Conservation (phyloP, 2,329 filamentous ascomycete species). For the Colletotrichum paranaense region DNA sequence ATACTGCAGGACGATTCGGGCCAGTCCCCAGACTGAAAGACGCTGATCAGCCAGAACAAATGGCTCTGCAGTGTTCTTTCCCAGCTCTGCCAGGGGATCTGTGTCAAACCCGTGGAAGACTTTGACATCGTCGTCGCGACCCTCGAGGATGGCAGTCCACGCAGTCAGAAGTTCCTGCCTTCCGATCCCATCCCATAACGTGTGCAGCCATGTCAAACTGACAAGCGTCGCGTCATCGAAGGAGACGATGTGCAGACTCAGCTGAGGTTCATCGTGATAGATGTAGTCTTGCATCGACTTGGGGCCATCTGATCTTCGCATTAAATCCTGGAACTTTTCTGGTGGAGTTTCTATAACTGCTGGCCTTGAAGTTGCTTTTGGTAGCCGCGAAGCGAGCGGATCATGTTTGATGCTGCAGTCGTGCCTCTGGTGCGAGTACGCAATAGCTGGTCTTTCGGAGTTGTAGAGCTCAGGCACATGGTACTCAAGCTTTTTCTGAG, state of each 20-base stretch:
- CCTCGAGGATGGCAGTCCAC: conserved; percentile 58
- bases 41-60: background rate
- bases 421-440: background rate
- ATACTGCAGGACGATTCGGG: background rate
- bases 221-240: conserved; percentile 63
- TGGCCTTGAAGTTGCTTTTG: background rate
- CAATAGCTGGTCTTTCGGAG: background rate
- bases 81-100: conserved; percentile 46
- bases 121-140: conserved; percentile 51
- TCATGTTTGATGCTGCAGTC: background rate
- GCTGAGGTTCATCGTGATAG: conserved; percentile 54
- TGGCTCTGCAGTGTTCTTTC: background rate
- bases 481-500: background rate
- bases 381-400: background rate
- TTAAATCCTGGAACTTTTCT: conserved; percentile 32
- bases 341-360: background rate
- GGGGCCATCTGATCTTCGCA: conserved; percentile 20
- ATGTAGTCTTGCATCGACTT: conserved; percentile 51
- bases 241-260: conserved; percentile 58
- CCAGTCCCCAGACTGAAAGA: background rate
- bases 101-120: conserved; percentile 45
- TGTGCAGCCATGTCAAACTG: conserved; percentile 57
- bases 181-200: conserved; percentile 58
- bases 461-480: background rate
- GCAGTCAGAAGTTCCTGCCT: conserved; percentile 51